These are phyloP conservation scores for Ramaria sp. DNA, from an alignment of 768 basidiomycete species.

Conservation along the genomic window DNA sequence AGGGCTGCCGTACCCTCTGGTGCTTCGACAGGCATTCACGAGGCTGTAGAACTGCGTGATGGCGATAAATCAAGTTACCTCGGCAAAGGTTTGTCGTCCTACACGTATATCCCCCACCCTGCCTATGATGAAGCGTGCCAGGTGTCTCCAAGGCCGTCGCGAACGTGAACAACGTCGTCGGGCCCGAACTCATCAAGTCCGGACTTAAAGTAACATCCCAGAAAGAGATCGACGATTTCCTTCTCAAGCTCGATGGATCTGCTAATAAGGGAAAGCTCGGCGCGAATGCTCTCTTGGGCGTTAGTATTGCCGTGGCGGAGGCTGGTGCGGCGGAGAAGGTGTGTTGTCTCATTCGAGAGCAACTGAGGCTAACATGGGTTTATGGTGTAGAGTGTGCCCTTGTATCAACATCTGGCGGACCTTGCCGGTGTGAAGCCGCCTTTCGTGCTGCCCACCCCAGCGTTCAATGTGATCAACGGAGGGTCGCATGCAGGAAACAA, in stretches of 20 bases:
- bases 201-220: slow-evolving; percentile 79
- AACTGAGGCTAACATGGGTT: neutral
- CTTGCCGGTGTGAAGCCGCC: slow-evolving; percentile 93
- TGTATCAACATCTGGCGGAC: slow-evolving; percentile 93
- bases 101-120: neutral
- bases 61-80: slow-evolving; percentile 87
- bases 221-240: slow-evolving; percentile 93
- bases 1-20: slow-evolving; percentile 94
- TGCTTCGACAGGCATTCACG: slow-evolving; percentile 96
- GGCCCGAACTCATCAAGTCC: slow-evolving; percentile 77
- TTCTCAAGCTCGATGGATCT: slow-evolving; percentile 96
- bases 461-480: slow-evolving; percentile 99
- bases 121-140: slow-evolving; percentile 20
- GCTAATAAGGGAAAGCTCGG: slow-evolving; percentile 99
- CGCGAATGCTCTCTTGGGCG: slow-evolving; percentile 97
- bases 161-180: slow-evolving; percentile 90
- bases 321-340: slow-evolving; percentile 90
- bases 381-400: slow-evolving; percentile 54
- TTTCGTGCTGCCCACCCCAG: slow-evolving; percentile 82
- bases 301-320: slow-evolving; percentile 90
- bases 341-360: slow-evolving; percentile 1
- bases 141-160: slow-evolving; percentile 90
- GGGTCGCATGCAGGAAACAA: slow-evolving; percentile 99
- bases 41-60: slow-evolving; percentile 98
- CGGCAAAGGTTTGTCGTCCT: slow-evolving; percentile 69